Evolutionary conservation across 345 rosid genomes (phyloP), one percentile per base, ranked within the genome.

Genomic region (Viola odorata): DNA sequence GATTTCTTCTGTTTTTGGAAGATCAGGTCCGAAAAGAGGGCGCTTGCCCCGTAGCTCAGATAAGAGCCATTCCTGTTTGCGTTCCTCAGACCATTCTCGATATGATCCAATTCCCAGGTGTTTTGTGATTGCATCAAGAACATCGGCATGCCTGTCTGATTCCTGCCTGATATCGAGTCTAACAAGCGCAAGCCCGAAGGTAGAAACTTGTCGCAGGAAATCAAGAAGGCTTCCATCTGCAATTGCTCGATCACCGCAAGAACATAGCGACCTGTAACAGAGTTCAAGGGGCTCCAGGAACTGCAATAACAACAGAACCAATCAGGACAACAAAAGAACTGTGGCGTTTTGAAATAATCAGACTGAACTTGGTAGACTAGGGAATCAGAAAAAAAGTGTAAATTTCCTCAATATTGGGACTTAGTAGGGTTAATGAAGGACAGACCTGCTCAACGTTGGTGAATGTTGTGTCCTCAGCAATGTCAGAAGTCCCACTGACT

Each of bases 191-290:
- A 95, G 95, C 51, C 99, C 99, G 60, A 95, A 95, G 45, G 96
- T 95, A 8, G 99, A 95, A 53, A 88, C 96, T 84, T 95, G 99
- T 69, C 99, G 80, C 72, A 91, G 64, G 85, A 95, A 91, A 79
- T 95, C 99, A 38, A 95, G 99, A 69, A 95, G 99, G 83, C 83
- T 90, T 54, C 99, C 99, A 71, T 95, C 99, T 60, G 99, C 97
- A 70, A 95, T 91, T 49, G 97, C 60, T 7, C 82, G 87, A 76
- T 95, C 99, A 66, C 99, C 99, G 49, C 95, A 86, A 45, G 84
- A 60, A 65, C 96, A 95, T 39, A 91, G 91, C 7, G 99, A 95
- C 61, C 91, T 79, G 77, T 91, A 95, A 67, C 96, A 88, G 59
- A 91, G 91, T 73, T 91, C 99, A 57, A 95, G 96, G 50, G 99